Evolutionary conservation across 768 basidiomycete species (phyloP).

Genomic region (Cystobasidium onofrii): DNA sequence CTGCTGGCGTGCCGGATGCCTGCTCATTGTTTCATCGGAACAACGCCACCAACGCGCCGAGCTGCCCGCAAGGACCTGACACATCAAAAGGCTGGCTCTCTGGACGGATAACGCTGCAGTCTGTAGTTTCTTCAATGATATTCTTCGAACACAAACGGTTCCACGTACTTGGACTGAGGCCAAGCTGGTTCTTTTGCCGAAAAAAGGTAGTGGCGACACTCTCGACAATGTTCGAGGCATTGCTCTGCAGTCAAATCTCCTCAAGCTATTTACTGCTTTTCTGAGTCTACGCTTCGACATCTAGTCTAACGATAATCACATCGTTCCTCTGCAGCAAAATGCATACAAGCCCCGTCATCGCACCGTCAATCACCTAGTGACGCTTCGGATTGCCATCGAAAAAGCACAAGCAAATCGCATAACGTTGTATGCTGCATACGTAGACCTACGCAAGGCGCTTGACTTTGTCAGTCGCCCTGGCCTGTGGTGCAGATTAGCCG

Average conservation of each 20-base stretch:
- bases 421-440: background rate
- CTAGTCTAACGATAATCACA: background rate
- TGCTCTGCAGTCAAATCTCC: background rate
- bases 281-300: background rate
- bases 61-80: background rate
- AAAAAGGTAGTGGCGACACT: background rate
- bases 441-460: background rate
- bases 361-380: background rate
- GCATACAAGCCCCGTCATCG: background rate
- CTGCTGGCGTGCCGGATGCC: too few species aligned
- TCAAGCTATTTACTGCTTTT: background rate
- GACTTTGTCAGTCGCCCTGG: background rate
- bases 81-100: background rate
- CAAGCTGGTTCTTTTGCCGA: background rate
- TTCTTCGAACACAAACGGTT: background rate
- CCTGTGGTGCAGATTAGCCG: background rate
- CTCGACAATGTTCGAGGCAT: background rate
- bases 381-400: background rate
- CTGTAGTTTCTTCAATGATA: background rate
- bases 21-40: too few species aligned
- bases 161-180: background rate
- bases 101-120: background rate
- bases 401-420: background rate
- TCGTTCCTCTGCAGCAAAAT: background rate
- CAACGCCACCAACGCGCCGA: too few species aligned